Evolutionary conservation across 1,284 basidiomycete species (phyloP).

Genomic region (Ustilago vetiveriae): DNA sequence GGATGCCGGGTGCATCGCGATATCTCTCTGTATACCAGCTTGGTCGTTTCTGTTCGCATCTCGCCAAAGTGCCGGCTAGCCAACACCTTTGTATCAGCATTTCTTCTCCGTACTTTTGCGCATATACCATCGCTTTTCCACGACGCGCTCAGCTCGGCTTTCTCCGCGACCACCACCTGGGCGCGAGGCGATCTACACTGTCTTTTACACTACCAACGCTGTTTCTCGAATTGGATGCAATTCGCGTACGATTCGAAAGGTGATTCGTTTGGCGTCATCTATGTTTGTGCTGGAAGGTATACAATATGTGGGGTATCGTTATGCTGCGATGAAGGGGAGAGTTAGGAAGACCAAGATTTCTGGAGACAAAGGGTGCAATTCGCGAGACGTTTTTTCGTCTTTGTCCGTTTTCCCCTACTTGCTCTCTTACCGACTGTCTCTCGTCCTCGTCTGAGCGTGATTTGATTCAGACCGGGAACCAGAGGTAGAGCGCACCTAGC

Average conservation of each 20-base stretch:
- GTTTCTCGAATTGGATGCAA: slow-evolving; percentile 3
- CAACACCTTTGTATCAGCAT: slow-evolving; percentile 21
- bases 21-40: slow-evolving; percentile 1
- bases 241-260: neutral
- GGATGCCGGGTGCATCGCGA: neutral
- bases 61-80: too few species aligned
- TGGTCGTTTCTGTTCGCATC: too few species aligned
- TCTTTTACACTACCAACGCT: slow-evolving; percentile 13
- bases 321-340: neutral
- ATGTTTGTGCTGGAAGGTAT: slow-evolving; percentile 5
- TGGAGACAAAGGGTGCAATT: slow-evolving; percentile 19
- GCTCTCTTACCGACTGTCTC: too few species aligned
- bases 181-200: neutral
- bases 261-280: too few species aligned
- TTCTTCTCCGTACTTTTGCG: slow-evolving; percentile 12
- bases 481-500: slow-evolving; percentile 14
- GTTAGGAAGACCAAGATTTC: slow-evolving; percentile 8
- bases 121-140: slow-evolving; percentile 22
- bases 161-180: neutral
- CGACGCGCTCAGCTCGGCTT: slow-evolving; percentile 5
- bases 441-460: too few species aligned
- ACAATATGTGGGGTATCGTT: slow-evolving; percentile 1
- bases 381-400: slow-evolving; percentile 2
- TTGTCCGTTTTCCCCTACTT: neutral
- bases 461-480: slow-evolving; percentile 16